Evolutionary conservation across 345 rosid species (phyloP).

Genomic region (Erodium maritimum): DNA sequence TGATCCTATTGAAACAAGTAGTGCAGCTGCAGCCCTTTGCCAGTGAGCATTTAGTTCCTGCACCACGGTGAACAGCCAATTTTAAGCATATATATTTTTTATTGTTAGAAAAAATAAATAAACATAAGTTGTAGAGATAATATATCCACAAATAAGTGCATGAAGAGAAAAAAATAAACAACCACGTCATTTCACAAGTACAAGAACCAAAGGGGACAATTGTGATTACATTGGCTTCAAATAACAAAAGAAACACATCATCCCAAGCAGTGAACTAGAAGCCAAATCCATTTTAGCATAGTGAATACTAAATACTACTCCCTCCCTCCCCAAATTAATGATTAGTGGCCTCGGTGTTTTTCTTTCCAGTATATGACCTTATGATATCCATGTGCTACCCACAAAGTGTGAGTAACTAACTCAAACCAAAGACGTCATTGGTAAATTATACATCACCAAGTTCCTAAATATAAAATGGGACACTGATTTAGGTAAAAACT

Average conservation of each 20-base stretch:
- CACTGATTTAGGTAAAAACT: too few species aligned
- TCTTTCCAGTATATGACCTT: too few species aligned
- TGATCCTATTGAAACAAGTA: constrained; percentile 81
- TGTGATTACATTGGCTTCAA: background rate
- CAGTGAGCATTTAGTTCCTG: constrained; percentile 85
- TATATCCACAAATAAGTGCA: background rate
- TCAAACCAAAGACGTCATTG: too few species aligned
- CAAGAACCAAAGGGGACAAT: background rate
- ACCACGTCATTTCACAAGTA: background rate
- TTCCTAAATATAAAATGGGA: too few species aligned
- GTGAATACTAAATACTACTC: too few species aligned
- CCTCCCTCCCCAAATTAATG: too few species aligned
- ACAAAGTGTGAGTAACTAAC: too few species aligned
- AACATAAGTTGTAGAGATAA: background rate
- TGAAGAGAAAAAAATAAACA: background rate
- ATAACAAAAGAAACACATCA: too few species aligned
- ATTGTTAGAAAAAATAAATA: constrained; percentile 1
- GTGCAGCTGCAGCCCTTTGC: constrained; percentile 83
- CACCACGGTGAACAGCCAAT: constrained; percentile 12
- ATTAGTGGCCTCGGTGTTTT: too few species aligned
- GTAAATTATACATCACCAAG: too few species aligned
- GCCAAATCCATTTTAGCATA: background rate
- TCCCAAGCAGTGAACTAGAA: background rate
- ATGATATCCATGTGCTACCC: too few species aligned
- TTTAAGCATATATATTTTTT: background rate